Conservation (phyloP, 2,329 filamentous ascomycete species). For the Chrysoporthe cubensis region DNA sequence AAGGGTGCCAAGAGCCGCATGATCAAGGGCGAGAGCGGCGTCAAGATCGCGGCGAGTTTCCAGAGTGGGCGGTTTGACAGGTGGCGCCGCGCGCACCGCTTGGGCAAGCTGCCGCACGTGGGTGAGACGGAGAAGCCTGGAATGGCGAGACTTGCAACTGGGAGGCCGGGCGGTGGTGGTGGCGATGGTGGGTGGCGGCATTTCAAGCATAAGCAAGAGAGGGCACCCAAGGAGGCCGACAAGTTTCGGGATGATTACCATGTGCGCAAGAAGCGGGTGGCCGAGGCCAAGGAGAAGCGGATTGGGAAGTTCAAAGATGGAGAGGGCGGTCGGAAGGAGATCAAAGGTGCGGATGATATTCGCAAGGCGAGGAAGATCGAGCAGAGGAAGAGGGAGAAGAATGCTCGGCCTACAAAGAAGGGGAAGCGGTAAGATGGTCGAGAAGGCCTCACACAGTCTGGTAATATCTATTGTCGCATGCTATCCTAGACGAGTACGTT, state of each 20-base stretch:
- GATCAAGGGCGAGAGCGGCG: conserved; percentile 86
- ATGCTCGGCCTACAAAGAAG: conserved; percentile 75
- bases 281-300: conserved; percentile 84
- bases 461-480: neutral
- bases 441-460: neutral
- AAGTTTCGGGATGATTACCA: conserved; percentile 90
- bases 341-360: conserved; percentile 83
- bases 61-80: conserved; percentile 90
- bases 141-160: conserved; percentile 37
- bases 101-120: conserved; percentile 76
- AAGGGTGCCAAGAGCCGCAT: conserved; percentile 63
- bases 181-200: conserved; percentile 52
- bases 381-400: conserved; percentile 83
- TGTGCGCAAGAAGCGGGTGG: conserved; percentile 85
- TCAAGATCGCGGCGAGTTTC: conserved; percentile 95
- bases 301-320: conserved; percentile 75
- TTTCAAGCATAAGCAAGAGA: conserved; percentile 86
- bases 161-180: conserved; percentile 37
- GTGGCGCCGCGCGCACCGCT: conserved; percentile 86
- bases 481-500: neutral
- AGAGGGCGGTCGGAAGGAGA: conserved; percentile 73
- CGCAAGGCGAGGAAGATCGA: conserved; percentile 78
- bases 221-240: conserved; percentile 91
- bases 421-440: conserved; percentile 22
- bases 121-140: conserved; percentile 74